phyloP scores from a whole-genome alignment of 352 stramenopile species.

The Globisporangium cederbergense region DNA sequence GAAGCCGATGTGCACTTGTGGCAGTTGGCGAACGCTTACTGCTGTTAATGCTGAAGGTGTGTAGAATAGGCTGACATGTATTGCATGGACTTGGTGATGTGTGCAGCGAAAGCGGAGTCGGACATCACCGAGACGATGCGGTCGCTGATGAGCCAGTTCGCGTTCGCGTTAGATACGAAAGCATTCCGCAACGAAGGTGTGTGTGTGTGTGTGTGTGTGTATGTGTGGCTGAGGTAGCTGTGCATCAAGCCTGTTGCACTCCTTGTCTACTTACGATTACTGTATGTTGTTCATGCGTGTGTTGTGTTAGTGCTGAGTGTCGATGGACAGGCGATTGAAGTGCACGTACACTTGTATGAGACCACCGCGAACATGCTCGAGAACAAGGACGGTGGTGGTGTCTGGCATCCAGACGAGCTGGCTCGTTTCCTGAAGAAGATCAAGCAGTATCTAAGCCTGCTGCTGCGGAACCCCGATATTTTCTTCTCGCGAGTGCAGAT shows the following conservation, averaged over 20 bases:
- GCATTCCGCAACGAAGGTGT: slow-evolving; percentile 65
- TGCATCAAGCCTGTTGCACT: background rate
- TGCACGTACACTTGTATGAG: slow-evolving; percentile 73
- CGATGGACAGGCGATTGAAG: slow-evolving; percentile 35
- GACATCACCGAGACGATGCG: slow-evolving; percentile 50
- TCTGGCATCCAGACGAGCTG: slow-evolving; percentile 73
- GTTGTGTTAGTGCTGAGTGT: slow-evolving; percentile 26
- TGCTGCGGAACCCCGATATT: slow-evolving; percentile 33
- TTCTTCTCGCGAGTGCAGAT: slow-evolving; percentile 74
- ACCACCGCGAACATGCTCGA: slow-evolving; percentile 53
- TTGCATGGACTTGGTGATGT: background rate
- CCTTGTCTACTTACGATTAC: background rate
- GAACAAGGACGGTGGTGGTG: slow-evolving; percentile 47
- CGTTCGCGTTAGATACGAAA: slow-evolving; percentile 57
- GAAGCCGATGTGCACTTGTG: background rate
- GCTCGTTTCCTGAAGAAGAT: slow-evolving; percentile 56
- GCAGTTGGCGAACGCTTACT: slow-evolving; percentile 7
- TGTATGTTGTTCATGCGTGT: background rate
- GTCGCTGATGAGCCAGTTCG: slow-evolving; percentile 55
- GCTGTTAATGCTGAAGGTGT: background rate
- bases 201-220: slow-evolving; percentile 23
- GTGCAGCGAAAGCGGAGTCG: slow-evolving; percentile 28
- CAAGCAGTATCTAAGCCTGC: slow-evolving; percentile 46
- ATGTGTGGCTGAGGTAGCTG: background rate
- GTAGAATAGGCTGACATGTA: background rate